Evolutionary conservation across 2,329 filamentous ascomycete species (phyloP).

Genomic region (Stylonectria norvegica): DNA sequence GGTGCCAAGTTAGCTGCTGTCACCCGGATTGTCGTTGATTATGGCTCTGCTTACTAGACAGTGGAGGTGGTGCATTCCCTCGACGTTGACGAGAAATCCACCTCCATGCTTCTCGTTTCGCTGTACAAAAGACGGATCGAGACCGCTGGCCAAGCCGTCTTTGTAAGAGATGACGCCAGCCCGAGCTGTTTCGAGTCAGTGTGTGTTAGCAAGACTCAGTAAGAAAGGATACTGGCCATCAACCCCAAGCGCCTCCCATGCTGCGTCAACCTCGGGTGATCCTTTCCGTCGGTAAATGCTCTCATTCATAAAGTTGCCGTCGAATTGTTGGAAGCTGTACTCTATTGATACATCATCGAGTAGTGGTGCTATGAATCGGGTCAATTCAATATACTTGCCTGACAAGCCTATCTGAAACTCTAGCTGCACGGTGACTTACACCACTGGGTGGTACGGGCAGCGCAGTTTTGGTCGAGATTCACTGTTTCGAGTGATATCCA

Average conservation of each 20-base stretch:
- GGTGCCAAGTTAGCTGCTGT: slow-evolving; percentile 1
- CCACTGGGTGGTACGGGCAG: slow-evolving; percentile 34
- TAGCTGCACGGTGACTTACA: slow-evolving; percentile 28
- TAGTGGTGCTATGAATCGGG: slow-evolving; percentile 33
- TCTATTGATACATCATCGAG: slow-evolving; percentile 32
- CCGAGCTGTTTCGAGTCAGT: slow-evolving; percentile 34
- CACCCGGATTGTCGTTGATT: fast-evolving
- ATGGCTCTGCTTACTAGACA: slow-evolving; percentile 45
- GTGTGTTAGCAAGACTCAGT: too few species aligned
- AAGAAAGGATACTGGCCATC: slow-evolving; percentile 43
- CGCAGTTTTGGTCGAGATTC: slow-evolving; percentile 22
- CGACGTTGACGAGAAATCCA: slow-evolving; percentile 56
- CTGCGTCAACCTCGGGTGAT: slow-evolving; percentile 52
- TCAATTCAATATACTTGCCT: too few species aligned
- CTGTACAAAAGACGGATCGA: slow-evolving; percentile 54
- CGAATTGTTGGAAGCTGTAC: slow-evolving; percentile 42
- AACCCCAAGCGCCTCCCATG: slow-evolving; percentile 45
- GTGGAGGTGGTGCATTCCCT: slow-evolving; percentile 55
- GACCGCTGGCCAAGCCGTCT: slow-evolving; percentile 48
- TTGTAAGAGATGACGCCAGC: slow-evolving; percentile 47
- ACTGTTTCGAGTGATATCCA: slow-evolving; percentile 20
- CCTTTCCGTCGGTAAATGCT: slow-evolving; percentile 50
- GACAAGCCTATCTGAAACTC: too few species aligned
- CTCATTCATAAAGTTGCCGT: slow-evolving; percentile 54
- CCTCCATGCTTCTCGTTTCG: slow-evolving; percentile 54